A percentile compares a stretch with the other conserved stretches of the same genome.
Evolutionary conservation across 305 asterid species (phyloP).

Genomic region (Plantago coronopus): DNA sequence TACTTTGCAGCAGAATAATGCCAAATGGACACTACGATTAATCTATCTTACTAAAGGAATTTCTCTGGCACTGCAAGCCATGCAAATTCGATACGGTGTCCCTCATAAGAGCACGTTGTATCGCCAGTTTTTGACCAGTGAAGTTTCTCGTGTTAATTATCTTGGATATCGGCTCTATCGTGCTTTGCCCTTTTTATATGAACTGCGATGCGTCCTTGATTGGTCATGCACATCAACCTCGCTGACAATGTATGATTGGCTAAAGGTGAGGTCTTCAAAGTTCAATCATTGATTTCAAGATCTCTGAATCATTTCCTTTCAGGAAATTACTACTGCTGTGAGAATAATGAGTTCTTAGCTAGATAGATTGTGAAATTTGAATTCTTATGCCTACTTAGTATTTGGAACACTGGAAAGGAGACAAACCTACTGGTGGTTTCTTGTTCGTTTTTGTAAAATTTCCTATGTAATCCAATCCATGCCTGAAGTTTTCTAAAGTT

Average conservation of each 20-base stretch:
- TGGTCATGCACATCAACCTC: conserved; percentile 98
- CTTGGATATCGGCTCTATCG: conserved; percentile 92
- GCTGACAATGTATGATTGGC: conserved; percentile 98
- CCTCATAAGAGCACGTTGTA: conserved; percentile 88
- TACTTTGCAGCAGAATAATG: conserved; percentile 73
- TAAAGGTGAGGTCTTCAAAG: conserved; percentile 56
- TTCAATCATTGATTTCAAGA: conserved; percentile 8
- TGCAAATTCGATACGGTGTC: conserved; percentile 84
- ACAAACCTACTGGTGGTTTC: neutral
- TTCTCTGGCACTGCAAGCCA: conserved; percentile 89
- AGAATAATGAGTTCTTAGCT: neutral
- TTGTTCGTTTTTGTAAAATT: neutral
- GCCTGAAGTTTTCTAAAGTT: neutral
- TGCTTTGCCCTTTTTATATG: conserved; percentile 93
- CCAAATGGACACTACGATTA: conserved; percentile 86
- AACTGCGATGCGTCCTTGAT: conserved; percentile 91
- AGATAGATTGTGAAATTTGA: neutral
- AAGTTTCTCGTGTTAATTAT: conserved; percentile 77
- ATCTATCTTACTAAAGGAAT: conserved; percentile 86
- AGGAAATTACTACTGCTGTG: too few species aligned
- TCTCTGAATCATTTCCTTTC: neutral
- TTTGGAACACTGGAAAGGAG: neutral
- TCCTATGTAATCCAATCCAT: neutral
- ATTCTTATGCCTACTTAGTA: neutral
- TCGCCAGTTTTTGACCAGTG: conserved; percentile 95